Conservation (phyloP, 441 rosid genomes). For the Eruca vesicaria region DNA sequence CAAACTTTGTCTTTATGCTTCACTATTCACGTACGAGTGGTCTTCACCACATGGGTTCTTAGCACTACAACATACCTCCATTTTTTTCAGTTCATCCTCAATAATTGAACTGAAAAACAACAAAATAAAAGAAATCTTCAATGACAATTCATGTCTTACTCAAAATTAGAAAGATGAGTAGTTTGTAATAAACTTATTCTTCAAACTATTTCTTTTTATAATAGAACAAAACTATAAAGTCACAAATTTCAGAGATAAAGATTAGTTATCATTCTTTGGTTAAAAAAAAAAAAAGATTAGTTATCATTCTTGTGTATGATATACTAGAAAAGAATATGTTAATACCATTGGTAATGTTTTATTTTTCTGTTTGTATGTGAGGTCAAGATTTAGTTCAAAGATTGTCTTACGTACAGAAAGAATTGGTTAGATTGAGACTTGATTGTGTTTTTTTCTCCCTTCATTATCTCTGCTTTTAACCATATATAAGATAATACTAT, state of each 20-base stretch:
- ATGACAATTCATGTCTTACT: background rate
- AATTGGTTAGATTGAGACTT: background rate
- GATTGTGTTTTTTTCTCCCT: background rate
- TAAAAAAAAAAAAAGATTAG: too few relatives aligned
- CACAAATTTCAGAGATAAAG: background rate
- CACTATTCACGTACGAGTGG: background rate
- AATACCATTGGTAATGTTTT: background rate
- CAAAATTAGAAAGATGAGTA: background rate
- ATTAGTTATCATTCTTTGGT: too few relatives aligned
- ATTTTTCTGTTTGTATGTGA: background rate
- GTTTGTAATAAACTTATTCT: background rate
- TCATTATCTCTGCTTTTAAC: background rate
- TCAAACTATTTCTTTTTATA: background rate
- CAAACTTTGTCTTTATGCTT: background rate
- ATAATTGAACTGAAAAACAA: background rate
- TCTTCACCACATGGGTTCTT: slow-evolving; percentile 10
- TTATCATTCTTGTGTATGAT: too few relatives aligned
- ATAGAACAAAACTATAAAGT: background rate
- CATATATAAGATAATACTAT: background rate
- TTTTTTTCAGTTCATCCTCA: background rate
- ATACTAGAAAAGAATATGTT: background rate
- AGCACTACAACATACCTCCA: background rate
- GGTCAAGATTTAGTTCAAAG: background rate
- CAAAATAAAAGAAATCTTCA: background rate
- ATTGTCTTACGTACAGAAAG: background rate